Base-by-base conservation (phyloP, 2,329 filamentous ascomycete species). In the Claviceps paspali region DNA sequence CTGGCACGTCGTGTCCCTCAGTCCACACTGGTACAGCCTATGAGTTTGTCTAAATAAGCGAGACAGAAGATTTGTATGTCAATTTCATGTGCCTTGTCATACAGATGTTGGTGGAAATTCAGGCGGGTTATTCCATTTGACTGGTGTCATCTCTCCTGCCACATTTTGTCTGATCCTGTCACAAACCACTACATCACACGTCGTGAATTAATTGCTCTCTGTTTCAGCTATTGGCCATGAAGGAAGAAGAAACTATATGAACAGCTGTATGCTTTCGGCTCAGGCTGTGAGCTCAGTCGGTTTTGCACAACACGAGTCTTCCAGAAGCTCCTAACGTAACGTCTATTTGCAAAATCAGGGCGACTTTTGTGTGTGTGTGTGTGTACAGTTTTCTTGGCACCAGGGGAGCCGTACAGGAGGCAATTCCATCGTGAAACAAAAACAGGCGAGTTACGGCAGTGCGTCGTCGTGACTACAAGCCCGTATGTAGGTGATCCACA, bases 21-120 rank as follows among this genome's bases (percentile, higher is more conserved):
- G 19, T 28, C 6, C 18, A 22, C 17, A 9, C 19, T 28, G 23
- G 6, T 30, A 15, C n/a, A 12, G 14, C n/a, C 6, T 4, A 28
- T 17, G 33, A 38, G 26, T 27, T 41, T 28, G 35, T 29, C 21
- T 14, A 28, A 33, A 17, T 19, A 38, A 29, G 27, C 35, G 35
- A 38, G 22, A n/a, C 31, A 36, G 10, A 19, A 12, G 24, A 14
- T 26, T 14, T 7, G n/a, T 11, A 23, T 17, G 19, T 12, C 15
- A 14, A 32, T 17, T 14, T 21, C 5, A 33, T 29, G 17, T 23
- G 10, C 11, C 15, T n/a, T 28, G 36, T 38, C 5, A 15, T 29
- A 38, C 36, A n/a, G 11, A 17, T 15, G n/a, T 12, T 32, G 29
- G 24, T n/a, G 9, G 18, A 27, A 18, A 10, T n/a, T 14, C 5